Conservation (phyloP, 2,329 filamentous ascomycete genomes). For the Phaeosphaeria sp. region DNA sequence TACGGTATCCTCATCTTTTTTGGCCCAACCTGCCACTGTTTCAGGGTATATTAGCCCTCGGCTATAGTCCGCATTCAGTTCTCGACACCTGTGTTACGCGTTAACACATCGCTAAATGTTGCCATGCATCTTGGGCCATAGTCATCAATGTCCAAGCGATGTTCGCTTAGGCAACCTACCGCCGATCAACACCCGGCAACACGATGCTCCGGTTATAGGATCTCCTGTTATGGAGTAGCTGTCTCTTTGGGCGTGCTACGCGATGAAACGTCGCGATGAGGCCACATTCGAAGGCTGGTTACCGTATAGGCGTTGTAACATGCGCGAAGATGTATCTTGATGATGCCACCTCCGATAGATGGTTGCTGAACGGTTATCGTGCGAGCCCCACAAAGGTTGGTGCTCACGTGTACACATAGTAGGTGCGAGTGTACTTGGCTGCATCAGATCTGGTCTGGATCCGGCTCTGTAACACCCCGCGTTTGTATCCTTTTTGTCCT, state of each 20-base stretch:
- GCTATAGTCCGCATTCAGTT: background rate
- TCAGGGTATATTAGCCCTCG: background rate
- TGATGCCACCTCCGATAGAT: too few relatives aligned
- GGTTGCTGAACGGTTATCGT: too few relatives aligned
- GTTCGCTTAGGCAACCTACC: constrained; percentile 1
- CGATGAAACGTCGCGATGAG: background rate
- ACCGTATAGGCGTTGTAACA: background rate
- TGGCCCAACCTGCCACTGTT: background rate
- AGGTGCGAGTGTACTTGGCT: background rate
- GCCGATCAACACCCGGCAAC: background rate
- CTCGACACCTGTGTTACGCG: background rate
- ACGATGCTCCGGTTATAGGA: background rate
- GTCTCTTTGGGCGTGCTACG: background rate
- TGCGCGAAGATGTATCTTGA: too few relatives aligned
- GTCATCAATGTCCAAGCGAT: background rate
- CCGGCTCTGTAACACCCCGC: background rate
- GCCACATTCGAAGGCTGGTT: background rate
- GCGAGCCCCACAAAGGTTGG: too few relatives aligned
- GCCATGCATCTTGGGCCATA: background rate
- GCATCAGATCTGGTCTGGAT: background rate
- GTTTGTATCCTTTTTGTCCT: background rate
- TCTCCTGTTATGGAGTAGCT: background rate
- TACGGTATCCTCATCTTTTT: background rate
- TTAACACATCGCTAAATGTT: background rate
- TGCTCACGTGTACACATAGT: too few relatives aligned